Conservation (phyloP, 2,329 filamentous ascomycete species). For the Aspergillus sp. region DNA sequence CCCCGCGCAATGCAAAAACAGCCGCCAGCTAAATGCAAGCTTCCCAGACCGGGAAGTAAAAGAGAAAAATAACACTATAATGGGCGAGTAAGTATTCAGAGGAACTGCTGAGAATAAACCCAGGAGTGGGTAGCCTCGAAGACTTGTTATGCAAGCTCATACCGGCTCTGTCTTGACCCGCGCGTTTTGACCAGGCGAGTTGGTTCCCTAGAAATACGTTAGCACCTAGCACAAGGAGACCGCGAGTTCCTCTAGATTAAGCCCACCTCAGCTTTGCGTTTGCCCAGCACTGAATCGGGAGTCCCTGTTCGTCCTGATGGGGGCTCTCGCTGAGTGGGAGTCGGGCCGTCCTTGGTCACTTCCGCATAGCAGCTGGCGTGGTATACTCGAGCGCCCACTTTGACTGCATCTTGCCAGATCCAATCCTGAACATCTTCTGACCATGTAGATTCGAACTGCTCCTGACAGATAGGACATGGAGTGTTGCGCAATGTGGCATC, state of each 20-base stretch:
- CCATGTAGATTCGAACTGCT: conserved; percentile 90
- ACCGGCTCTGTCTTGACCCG: conserved; percentile 42
- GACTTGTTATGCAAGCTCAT: conserved; percentile 10
- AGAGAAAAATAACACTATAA: neutral
- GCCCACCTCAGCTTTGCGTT: conserved; percentile 70
- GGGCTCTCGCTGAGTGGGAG: conserved; percentile 29
- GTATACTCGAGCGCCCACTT: conserved; percentile 76
- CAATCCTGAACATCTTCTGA: conserved; percentile 92
- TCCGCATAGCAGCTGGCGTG: conserved; percentile 89
- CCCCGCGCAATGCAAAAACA: conserved; percentile 17
- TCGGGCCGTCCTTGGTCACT: conserved; percentile 64
- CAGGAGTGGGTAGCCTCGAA: neutral
- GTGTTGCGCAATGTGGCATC: conserved; percentile 72
- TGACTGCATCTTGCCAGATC: conserved; percentile 89
- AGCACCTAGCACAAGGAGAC: neutral
- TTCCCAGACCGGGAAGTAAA: conserved; percentile 7
- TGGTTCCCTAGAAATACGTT: conserved; percentile 27
- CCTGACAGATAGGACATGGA: conserved; percentile 90
- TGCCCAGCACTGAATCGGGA: conserved; percentile 67
- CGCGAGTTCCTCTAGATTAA: neutral
- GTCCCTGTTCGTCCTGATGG: conserved; percentile 49
- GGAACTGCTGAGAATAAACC: neutral
- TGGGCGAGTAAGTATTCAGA: neutral
- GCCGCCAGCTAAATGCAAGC: conserved; percentile 20
- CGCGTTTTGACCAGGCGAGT: conserved; percentile 37